Evolutionary conservation across 1,284 basidiomycete genomes (phyloP).

Genomic region (Cryptococcus sp.): DNA sequence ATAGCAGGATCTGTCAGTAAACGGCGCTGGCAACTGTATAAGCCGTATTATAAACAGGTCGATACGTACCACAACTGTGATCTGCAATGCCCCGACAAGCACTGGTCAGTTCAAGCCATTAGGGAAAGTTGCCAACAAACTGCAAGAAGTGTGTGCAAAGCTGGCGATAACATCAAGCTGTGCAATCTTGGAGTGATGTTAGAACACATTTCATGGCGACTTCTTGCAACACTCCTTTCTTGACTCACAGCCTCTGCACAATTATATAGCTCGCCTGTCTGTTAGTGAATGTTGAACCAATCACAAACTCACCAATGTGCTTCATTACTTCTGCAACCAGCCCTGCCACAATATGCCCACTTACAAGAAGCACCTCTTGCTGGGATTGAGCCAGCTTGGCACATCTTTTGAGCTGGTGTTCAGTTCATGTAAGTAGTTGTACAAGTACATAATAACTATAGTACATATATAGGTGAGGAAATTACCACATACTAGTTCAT

Average conservation of each 20-base stretch:
- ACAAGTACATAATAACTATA: no score
- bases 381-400: conserved; percentile 32
- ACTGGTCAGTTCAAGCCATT: no score
- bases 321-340: conserved; percentile 63
- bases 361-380: conserved; percentile 62
- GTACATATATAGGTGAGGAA: neutral
- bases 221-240: neutral
- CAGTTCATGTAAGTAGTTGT: no score
- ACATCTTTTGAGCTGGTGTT: conserved; percentile 32
- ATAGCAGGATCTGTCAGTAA: no score
- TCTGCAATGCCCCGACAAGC: no score
- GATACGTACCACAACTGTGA: conserved; percentile 63
- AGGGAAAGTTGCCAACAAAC: no score
- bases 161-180: conserved; percentile 64
- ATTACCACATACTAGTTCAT: conserved; percentile 63
- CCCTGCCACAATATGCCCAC: conserved; percentile 73
- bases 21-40: no score
- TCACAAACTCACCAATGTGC: conserved; percentile 54
- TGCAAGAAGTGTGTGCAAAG: conserved; percentile 60
- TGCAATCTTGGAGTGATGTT: conserved; percentile 58
- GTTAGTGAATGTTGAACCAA: neutral
- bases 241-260: conserved; percentile 74
- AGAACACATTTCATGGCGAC: neutral
- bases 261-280: conserved; percentile 65
- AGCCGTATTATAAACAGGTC: no score